Evolutionary conservation across 805 yeast species (phyloP), one percentile per base, ranked within the genome.

Genomic region (Schwanniomyces yamadae): DNA sequence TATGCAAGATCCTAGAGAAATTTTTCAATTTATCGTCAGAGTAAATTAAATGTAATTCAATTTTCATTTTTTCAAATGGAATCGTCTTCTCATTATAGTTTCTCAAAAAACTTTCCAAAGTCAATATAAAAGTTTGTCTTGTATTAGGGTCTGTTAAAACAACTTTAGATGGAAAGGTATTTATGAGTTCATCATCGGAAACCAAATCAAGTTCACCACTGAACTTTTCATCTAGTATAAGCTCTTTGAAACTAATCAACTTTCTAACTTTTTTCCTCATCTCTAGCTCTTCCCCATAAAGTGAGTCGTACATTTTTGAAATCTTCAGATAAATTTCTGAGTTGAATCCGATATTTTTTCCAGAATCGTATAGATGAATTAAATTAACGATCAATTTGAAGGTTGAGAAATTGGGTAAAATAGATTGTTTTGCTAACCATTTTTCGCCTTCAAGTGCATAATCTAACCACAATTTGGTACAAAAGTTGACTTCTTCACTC

Each of bases 401-500:
- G 5, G 63, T 56, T 38, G 82, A 76, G 33, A 83, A 73, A 28
- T 63, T 63, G 0, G 87, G 84, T 2, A 77, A 28, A 1, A 77
- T 45, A 0, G 64, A 57, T 40, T 78, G 78, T 13, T 63, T 59
- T 3, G 54, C 40, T 11, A 78, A 47, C 84, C 84, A 80, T 20
- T 55, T 48, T 25, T 73, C 76, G 0, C 77, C 77, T 22, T 71
- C 75, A 2, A 63, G 13, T 0, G 78, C 73, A 34, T 66, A 54
- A 3, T 63, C 56, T 8, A 82, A 48, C 89, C 90, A 83, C 6
- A 67, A 56, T 8, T 53, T 44, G 1, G 83, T 68, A 1, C 84
- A 83, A 61, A 82, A 73, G 36, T 71, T 69, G 3, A 73, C 76
- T 23, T 71, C 66, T 54, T 83, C 85, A 34, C 75, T 70, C 5